Evolutionary conservation across 1,284 basidiomycete genomes (phyloP), one percentile per base, ranked within the genome.

Genomic region (Naganishia sp.): DNA sequence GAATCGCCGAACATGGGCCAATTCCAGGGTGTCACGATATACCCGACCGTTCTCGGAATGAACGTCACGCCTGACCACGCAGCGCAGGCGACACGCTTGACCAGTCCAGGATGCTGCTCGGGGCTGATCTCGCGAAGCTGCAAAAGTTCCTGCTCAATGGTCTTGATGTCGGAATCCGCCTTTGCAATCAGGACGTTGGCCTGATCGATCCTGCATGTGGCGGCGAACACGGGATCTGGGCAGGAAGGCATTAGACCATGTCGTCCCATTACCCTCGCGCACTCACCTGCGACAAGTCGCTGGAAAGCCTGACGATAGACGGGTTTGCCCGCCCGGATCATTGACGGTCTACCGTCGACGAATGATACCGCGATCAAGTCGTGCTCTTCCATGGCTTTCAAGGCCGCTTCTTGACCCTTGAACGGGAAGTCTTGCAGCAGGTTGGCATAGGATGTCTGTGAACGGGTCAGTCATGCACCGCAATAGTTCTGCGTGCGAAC

Each of bases 241-340:
- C 28, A 28, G 13, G n/a, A 6, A 42, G 18, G 15, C 47, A 18
- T n/a, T 28, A 35, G 31, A 41, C 45, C 6, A 66, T 62, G 28
- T 56, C 41, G 35, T 6, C 7, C 7, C n/a, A 49, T 28, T 50
- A 63, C 9, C 66, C 3, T 3, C 23, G 23, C 21, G n/a, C 28
- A 74, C 84, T 61, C 71, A 90, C 90, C 90, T 56, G 86, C 81
- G 0, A 91, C 88, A 1, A 98, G 83, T 41, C 85, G 83, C 70
- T 89, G 83, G 76, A 97, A 97, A 2, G 92, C 92, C 75, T 87
- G 88, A 77, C 85, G 85, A 76, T 92, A 90, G 0, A 97, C 87
- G 0, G 95, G 95, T 76, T 90, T 92, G 42, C 95, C 95, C 0
- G 95, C 91, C 50, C 86, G 84, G 68, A 99, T 90, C 2, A 83